A percentile compares a stretch with the other conserved stretches of the same genome.
Evolutionary conservation across 805 yeast species (phyloP).

Genomic region (Kluyveromyces dobzhanskii): DNA sequence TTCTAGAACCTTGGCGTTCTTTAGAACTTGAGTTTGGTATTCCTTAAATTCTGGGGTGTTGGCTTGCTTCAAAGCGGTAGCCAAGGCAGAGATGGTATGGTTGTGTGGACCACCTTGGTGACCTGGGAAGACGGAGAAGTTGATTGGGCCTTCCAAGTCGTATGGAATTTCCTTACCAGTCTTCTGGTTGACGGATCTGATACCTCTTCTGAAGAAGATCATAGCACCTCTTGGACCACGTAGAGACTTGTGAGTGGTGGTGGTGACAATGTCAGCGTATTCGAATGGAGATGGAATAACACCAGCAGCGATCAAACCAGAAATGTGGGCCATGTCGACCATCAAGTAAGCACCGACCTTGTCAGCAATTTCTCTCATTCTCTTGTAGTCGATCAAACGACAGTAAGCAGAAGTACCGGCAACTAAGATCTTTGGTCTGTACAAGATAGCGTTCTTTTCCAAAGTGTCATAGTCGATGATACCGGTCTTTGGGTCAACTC

Average conservation of each 20-base stretch:
- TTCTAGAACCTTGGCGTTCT: constrained; percentile 83
- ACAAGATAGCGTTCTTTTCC: constrained; percentile 82
- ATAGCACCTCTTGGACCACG: constrained; percentile 99
- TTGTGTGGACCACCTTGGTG: constrained; percentile 99
- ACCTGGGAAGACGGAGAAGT: constrained; percentile 98
- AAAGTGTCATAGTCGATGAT: constrained; percentile 92
- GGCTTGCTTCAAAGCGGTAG: constrained; percentile 95
- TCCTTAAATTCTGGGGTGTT: constrained; percentile 80
- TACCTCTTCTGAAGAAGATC: constrained; percentile 97
- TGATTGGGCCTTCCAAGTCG: constrained; percentile 90
- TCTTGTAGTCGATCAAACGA: constrained; percentile 90
- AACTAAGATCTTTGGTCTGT: constrained; percentile 92
- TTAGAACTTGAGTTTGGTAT: constrained; percentile 81
- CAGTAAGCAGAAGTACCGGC: constrained; percentile 99
- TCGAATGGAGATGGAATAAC: constrained; percentile 95
- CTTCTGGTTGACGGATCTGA: constrained; percentile 76
- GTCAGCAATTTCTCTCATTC: constrained; percentile 95
- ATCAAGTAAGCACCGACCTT: constrained; percentile 94
- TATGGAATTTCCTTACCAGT: constrained; percentile 86
- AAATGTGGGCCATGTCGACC: constrained; percentile 97
- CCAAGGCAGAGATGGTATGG: constrained; percentile 96
- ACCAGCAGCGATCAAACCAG: constrained; percentile 92
- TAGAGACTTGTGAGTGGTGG: constrained; percentile 96
- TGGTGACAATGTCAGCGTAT: constrained; percentile 94
- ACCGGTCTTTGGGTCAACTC: constrained; percentile 87